These are phyloP conservation scores for Paraphoma sp. DNA, from an alignment of 2,329 filamentous ascomycete species.

Conservation along the genomic window DNA sequence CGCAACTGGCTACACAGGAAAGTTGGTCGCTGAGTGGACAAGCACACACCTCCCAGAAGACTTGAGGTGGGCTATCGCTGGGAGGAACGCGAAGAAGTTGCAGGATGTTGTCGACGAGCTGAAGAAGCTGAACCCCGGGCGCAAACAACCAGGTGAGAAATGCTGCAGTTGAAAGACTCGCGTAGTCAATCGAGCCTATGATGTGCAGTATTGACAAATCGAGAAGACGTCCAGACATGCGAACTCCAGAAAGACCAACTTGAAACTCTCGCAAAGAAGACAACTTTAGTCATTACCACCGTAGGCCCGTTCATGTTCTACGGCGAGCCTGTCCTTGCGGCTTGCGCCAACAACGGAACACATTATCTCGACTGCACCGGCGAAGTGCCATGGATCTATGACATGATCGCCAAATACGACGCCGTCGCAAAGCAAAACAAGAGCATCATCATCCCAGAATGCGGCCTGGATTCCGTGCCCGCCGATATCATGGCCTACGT, in stretches of 20 bases:
- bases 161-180: too few relatives aligned
- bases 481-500: conserved; percentile 64
- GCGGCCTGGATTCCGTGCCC: conserved; percentile 67
- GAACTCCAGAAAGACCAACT: conserved; percentile 59
- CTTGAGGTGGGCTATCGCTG: conserved; percentile 86
- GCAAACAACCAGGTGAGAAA: conserved; percentile 69
- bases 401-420: conserved; percentile 68
- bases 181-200: too few relatives aligned
- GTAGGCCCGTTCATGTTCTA: conserved; percentile 70
- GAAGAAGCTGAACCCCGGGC: conserved; percentile 71
- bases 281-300: conserved; percentile 65
- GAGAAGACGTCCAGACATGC: conserved; percentile 47
- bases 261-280: conserved; percentile 59
- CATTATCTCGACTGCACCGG: conserved; percentile 73
- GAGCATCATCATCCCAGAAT: conserved; percentile 67
- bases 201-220: too few relatives aligned
- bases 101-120: conserved; percentile 71
- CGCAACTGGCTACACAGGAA: conserved; percentile 84
- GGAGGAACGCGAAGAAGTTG: conserved; percentile 79
- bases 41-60: conserved; percentile 73
- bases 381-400: conserved; percentile 68
- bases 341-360: conserved; percentile 69
- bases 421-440: conserved; percentile 64
- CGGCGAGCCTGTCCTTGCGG: conserved; percentile 69
- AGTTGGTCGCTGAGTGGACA: conserved; percentile 77